Conservation (phyloP, 495 filamentous ascomycete genomes). For the Podospora australis region DNA sequence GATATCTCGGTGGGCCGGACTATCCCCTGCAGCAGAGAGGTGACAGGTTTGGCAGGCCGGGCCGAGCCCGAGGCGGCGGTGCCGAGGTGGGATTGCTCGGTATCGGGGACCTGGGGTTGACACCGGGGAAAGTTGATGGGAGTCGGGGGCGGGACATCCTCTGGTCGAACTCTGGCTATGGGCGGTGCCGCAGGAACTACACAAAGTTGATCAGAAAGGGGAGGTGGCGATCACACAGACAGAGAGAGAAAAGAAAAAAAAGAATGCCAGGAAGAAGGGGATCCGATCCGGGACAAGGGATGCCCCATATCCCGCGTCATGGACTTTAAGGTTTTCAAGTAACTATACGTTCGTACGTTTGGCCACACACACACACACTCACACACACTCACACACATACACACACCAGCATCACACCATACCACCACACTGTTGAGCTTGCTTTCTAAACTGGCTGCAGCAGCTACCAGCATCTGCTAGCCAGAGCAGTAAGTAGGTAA, state of each 20-base stretch:
- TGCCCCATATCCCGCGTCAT: too few relatives aligned
- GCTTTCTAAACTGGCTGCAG: too few relatives aligned
- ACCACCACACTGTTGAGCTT: too few relatives aligned
- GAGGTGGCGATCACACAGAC: slow-evolving; percentile 4
- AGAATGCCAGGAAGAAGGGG: too few relatives aligned
- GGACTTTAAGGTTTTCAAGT: neutral
- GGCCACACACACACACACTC: too few relatives aligned
- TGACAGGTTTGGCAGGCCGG: slow-evolving; percentile 30
- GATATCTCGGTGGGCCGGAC: slow-evolving; percentile 42
- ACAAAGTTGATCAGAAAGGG: slow-evolving; percentile 18
- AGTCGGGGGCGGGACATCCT: slow-evolving; percentile 47
- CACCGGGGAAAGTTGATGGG: slow-evolving; percentile 45
- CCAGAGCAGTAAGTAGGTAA: too few relatives aligned
- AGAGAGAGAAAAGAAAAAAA: too few relatives aligned
- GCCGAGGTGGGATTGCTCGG: slow-evolving; percentile 2
- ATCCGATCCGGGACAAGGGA: too few relatives aligned
- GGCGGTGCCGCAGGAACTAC: slow-evolving; percentile 26
- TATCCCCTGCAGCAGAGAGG: slow-evolving; percentile 39
- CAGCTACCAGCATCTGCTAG: too few relatives aligned
- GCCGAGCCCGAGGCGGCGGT: slow-evolving; percentile 8
- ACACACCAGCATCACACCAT: too few relatives aligned
- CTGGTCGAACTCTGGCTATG: slow-evolving; percentile 28
- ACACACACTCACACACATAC: too few relatives aligned
- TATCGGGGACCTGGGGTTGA: slow-evolving; percentile 25
- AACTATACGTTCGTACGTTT: too few relatives aligned